Percentiles rank a stretch among this genome's conserved stretches.
These are phyloP conservation scores for Picochlorum sp. DNA, from an alignment of 139 green algal species.

Conservation along the genomic window DNA sequence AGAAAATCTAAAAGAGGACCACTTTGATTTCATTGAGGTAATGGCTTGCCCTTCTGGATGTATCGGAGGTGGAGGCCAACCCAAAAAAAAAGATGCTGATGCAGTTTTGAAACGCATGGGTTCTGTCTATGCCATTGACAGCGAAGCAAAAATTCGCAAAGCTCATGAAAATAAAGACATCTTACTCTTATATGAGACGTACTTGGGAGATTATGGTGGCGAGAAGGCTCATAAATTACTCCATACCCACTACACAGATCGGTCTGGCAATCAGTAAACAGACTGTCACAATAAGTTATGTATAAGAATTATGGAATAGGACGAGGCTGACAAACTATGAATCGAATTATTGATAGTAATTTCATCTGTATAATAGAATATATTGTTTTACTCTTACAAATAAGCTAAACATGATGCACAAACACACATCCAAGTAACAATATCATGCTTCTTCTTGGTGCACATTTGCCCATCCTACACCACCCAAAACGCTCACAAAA, in stretches of 20 bases:
- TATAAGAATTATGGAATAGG: too few relatives aligned
- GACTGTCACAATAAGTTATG: too few relatives aligned
- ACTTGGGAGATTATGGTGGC: conserved; percentile 24
- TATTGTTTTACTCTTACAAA: too few relatives aligned
- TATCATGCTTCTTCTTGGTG: too few relatives aligned
- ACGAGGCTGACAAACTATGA: too few relatives aligned
- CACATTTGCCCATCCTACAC: too few relatives aligned
- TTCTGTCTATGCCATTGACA: conserved; percentile 17
- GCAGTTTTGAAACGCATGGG: conserved; percentile 40
- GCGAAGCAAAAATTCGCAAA: conserved; percentile 5
- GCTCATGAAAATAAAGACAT: conserved; percentile 20
- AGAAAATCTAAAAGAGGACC: conserved; percentile 11
- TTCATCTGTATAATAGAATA: too few relatives aligned
- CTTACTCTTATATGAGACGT: conserved; percentile 25
- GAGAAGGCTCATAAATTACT: conserved; percentile 46
- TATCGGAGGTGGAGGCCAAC: conserved; percentile 59
- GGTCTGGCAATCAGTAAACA: neutral
- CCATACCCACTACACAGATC: conserved; percentile 45
- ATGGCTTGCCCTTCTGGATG: conserved; percentile 34
- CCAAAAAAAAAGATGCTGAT: conserved; percentile 39
- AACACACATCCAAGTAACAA: too few relatives aligned
- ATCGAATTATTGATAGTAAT: neutral
- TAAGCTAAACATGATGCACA: too few relatives aligned
- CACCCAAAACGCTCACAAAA: too few relatives aligned
- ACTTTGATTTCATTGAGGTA: conserved; percentile 47